Percentiles rank a stretch among this genome's conserved stretches.
Evolutionary conservation across 179 eudicot species (phyloP).

Genomic region (Spergularia azorica): DNA sequence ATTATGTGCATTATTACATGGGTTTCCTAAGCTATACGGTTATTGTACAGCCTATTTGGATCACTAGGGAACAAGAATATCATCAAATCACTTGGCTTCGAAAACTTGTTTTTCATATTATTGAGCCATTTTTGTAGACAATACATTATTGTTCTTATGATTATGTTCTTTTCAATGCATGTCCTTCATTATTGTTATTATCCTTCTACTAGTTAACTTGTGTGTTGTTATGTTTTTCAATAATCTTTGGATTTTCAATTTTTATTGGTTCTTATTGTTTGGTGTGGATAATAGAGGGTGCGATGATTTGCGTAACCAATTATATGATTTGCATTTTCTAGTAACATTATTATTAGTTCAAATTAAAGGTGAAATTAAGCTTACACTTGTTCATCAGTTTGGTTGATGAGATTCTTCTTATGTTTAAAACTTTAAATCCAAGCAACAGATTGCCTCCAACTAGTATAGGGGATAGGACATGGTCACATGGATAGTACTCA

Average conservation of each 20-base stretch:
- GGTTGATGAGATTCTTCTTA: too few species aligned
- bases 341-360: neutral
- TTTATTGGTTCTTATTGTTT: neutral
- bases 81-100: slow-evolving; percentile 22
- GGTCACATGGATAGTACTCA: too few species aligned
- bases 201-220: neutral
- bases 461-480: too few species aligned
- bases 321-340: neutral
- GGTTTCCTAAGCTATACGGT: slow-evolving; percentile 16
- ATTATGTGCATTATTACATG: slow-evolving; percentile 15
- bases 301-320: neutral
- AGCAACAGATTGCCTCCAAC: too few species aligned
- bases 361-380: neutral
- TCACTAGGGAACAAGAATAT: slow-evolving; percentile 34
- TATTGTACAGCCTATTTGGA: slow-evolving; percentile 32
- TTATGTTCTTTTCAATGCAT: slow-evolving; percentile 6
- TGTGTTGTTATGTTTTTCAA: too few species aligned
- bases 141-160: slow-evolving; percentile 20
- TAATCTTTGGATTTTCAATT: neutral
- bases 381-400: too few species aligned
- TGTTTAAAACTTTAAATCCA: too few species aligned
- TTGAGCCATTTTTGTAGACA: slow-evolving; percentile 3
- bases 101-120: slow-evolving; percentile 24
- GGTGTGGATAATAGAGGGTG: neutral
- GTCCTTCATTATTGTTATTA: slow-evolving; percentile 6